Evolutionary conservation across 2,329 filamentous ascomycete species (phyloP), one percentile per base, ranked within the genome.

Genomic region (Lachnellula arida): DNA sequence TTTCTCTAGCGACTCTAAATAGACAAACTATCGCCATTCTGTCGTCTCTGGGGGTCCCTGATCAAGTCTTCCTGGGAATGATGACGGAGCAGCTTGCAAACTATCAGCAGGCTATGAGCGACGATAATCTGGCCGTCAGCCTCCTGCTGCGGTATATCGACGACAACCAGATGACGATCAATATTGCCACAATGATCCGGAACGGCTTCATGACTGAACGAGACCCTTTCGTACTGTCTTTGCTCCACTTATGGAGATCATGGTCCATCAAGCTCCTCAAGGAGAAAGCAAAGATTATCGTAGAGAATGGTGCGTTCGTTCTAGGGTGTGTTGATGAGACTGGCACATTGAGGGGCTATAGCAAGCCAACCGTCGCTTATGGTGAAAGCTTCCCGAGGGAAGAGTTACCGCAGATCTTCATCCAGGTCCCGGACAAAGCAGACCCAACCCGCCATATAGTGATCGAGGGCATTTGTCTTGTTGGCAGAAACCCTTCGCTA

Each of bases 211-310:
- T 92, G 78, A 72, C 77, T 2, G 71, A 74, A 0, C 72, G 75
- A 22, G 94, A 99, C 56, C 93, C 93, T 0, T 97, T 97, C 70
- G 78, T 91, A 22, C 80, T 84, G 58, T 91, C 91, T 0, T 72
- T 96, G 8, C 74, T 99, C 11, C 81, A 85, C 37, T 77, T 97
- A 0, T 99, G 94, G 93, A 81, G 88, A 60, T 83, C 90, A 1
- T 97, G 90, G 89, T 90, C 87, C 0, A 82, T 96, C 63, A 96
- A 96, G 67, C 81, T 88, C 12, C 79, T 99, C 17, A 97, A 96
- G 64, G 91, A 97, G 63, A 97, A 97, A 65, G 91, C 93, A 0
- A 87, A 88, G 28, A 90, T 99, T 44, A 79, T 85, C 2, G 81
- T 99, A 9, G 85, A 91, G 6, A 74, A 93, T 56, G 91, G 93